Evolutionary conservation across 768 basidiomycete genomes (phyloP), one percentile per base, ranked within the genome.

Genomic region (Amanita subjunquillea): DNA sequence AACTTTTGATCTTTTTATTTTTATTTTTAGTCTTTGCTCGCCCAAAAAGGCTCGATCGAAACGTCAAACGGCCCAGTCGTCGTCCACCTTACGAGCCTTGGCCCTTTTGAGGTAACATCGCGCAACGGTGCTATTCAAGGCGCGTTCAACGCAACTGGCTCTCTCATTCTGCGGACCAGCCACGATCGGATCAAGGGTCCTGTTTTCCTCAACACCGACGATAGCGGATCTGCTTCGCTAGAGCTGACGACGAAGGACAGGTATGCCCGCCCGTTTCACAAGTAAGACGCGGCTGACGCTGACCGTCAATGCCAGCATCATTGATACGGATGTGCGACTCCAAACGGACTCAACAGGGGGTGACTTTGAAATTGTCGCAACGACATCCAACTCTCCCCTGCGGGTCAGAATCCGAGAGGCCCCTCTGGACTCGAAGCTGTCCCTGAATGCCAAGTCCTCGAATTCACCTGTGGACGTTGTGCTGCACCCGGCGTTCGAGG

Each of bases 71-170:
- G 69, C 15, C 59, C 56, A 6, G 77, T 84, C 36, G 54, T 55
- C 3, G 81, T 82, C 7, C 58, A 58, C 37, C 78, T 77, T 64
- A 68, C 69, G 13, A 59, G 63, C 8, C 62, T 68, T 0, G 56
- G 57, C 0, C 57, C 59, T 5, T 60, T 72, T 6, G 53, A 43
- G 5, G 54, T 72, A 10, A 12, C 55, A 8, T 72, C 72, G 12
- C 56, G 67, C 5, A 80, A 78, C 46, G 71, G 69, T n/a, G 59
- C 56, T 6, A 77, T 84, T 32, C 54, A 55, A 2, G 82, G 82
- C 8, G 58, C 56, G 30, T 80, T 77, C 65, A 69, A 70, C 20
- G 59, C 63, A 7, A 63, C 68, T 0, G 55, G 57, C 0, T 60
- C 60, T 20, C 60, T 72, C 13, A 54, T 40, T 3, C 54, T 73